Conservation (phyloP, 2,329 filamentous ascomycete species). For the Pseudophaeomoniella oleicola region DNA sequence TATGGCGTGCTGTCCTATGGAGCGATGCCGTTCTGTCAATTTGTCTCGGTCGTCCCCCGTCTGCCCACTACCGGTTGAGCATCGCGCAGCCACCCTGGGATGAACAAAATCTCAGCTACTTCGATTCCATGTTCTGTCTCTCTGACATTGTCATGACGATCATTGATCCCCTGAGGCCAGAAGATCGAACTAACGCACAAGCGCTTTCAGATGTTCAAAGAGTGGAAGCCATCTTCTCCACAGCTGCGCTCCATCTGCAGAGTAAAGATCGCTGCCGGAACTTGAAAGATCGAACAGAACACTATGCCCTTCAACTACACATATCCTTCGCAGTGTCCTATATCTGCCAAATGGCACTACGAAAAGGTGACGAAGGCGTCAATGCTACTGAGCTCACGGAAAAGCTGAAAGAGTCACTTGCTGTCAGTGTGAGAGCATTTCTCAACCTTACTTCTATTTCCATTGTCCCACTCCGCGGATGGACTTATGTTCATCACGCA, state of each 20-base stretch:
- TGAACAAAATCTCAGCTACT: constrained; percentile 1
- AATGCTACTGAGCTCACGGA: constrained; percentile 1
- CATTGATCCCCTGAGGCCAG: neutral
- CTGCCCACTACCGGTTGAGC: neutral
- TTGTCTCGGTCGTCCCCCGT: constrained; percentile 1
- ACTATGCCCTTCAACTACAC: constrained; percentile 3
- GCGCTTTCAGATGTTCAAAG: neutral
- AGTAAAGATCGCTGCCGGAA: constrained; percentile 2
- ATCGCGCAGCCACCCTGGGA: constrained; percentile 1
- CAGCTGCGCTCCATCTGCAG: neutral
- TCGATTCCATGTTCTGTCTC: constrained; percentile 3
- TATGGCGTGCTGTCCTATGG: neutral
- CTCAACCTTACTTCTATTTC: constrained; percentile 3
- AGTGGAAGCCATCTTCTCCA: neutral
- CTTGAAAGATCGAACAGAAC: constrained; percentile 4
- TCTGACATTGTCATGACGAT: constrained; percentile 1
- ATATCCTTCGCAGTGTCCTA: constrained; percentile 2
- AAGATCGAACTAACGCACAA: neutral
- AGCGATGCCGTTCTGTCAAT: neutral
- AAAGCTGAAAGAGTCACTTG: constrained; percentile 1
- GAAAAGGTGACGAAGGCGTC: neutral
- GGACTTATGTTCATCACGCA: constrained; percentile 3
- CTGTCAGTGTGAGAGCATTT: constrained; percentile 2
- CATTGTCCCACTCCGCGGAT: constrained; percentile 2
- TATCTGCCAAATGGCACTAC: neutral